Conservation (phyloP, 345 rosid species). For the Fremontodendron californicum region DNA sequence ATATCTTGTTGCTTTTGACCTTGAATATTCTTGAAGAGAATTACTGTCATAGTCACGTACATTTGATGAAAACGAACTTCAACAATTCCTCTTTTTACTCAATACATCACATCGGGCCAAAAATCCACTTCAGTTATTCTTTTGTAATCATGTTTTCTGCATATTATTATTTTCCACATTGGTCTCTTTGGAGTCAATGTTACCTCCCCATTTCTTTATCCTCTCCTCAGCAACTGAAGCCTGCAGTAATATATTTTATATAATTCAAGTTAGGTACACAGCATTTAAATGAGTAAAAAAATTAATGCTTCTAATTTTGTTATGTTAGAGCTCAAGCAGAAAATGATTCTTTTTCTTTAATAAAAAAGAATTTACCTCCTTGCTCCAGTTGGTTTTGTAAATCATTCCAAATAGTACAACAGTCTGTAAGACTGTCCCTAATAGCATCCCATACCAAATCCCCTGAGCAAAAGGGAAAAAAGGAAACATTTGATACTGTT, state of each 20-base stretch:
- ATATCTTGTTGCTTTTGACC: too few species aligned
- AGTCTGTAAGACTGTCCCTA: slow-evolving; percentile 58
- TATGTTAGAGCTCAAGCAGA: not conserved
- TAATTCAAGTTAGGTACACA: not conserved
- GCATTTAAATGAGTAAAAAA: not conserved
- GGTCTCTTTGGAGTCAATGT: slow-evolving; percentile 13
- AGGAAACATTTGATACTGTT: not conserved
- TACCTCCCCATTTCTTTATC: slow-evolving; percentile 66
- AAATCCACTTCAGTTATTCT: not conserved
- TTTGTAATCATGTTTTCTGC: not conserved
- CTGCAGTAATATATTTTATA: slow-evolving; percentile 29
- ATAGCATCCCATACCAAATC: slow-evolving; percentile 68
- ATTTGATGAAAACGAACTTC: too few species aligned
- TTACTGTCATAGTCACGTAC: too few species aligned
- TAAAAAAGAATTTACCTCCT: too few species aligned
- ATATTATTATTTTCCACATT: not conserved
- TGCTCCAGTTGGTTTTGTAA: slow-evolving; percentile 65
- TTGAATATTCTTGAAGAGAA: too few species aligned
- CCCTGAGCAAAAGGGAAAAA: slow-evolving; percentile 36
- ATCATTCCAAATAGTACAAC: slow-evolving; percentile 48
- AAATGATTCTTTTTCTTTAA: not conserved
- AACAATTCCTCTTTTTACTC: too few species aligned
- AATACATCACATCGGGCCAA: not conserved
- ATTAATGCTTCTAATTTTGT: not conserved
- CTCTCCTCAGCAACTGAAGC: slow-evolving; percentile 63